Percentiles rank a stretch among this genome's conserved stretches.
These are phyloP conservation scores for Tuber aestivum DNA, from an alignment of 495 filamentous ascomycete species.

Conservation along the genomic window DNA sequence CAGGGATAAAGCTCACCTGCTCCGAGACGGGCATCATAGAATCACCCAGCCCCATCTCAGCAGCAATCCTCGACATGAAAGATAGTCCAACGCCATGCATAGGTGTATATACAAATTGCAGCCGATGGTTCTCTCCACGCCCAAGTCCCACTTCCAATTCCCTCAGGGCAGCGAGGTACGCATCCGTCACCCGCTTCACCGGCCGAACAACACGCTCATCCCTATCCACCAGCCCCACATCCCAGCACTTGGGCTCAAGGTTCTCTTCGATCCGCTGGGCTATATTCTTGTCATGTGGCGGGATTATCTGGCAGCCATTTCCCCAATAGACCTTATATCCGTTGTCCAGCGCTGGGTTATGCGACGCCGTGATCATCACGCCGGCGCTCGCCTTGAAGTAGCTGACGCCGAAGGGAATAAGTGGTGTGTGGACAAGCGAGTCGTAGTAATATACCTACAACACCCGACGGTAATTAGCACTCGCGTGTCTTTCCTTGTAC, in stretches of 20 bases:
- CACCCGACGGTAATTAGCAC: background rate
- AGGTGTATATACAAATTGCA: slow-evolving; percentile 60
- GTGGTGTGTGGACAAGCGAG: slow-evolving; percentile 55
- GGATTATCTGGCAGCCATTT: slow-evolving; percentile 66
- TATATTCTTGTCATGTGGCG: slow-evolving; percentile 59
- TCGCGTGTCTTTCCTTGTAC: background rate
- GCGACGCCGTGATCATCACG: slow-evolving; percentile 62
- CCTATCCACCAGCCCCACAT: slow-evolving; percentile 45
- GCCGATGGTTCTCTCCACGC: background rate
- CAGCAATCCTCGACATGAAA: slow-evolving; percentile 48
- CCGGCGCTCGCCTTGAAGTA: slow-evolving; percentile 57
- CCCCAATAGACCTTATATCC: slow-evolving; percentile 70
- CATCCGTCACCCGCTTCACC: slow-evolving; percentile 45
- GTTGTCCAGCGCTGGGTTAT: slow-evolving; percentile 64
- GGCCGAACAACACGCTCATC: slow-evolving; percentile 46
- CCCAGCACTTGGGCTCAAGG: slow-evolving; percentile 53
- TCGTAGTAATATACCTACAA: slow-evolving; percentile 55
- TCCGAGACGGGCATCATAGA: slow-evolving; percentile 48
- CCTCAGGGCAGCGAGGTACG: slow-evolving; percentile 48
- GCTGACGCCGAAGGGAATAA: slow-evolving; percentile 62
- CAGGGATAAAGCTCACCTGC: slow-evolving; percentile 40
- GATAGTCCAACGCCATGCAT: slow-evolving; percentile 61
- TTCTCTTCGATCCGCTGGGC: slow-evolving; percentile 56
- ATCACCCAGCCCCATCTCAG: slow-evolving; percentile 48
- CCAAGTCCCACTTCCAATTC: slow-evolving; percentile 14